phyloP scores from a whole-genome alignment of 768 basidiomycete species.

The Rossbeevera mucosa region DNA sequence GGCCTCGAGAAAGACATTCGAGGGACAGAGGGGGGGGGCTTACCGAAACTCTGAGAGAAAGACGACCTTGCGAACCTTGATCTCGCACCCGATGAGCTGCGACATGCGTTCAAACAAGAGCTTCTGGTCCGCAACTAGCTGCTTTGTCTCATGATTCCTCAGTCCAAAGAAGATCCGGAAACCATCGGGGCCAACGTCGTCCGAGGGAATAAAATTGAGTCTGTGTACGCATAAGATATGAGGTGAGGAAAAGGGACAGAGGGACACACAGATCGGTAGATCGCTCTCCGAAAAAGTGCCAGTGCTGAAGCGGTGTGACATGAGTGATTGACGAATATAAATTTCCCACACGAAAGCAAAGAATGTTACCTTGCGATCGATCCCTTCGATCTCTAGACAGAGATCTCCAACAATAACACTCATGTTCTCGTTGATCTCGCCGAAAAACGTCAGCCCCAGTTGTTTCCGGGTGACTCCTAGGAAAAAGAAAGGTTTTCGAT shows the following conservation, averaged over 20 bases:
- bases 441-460: conserved; percentile 40
- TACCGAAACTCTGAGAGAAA: conserved; percentile 28
- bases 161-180: conserved; percentile 12
- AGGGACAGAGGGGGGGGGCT: background rate
- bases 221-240: background rate
- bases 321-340: background rate
- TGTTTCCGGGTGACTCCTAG: conserved; percentile 35
- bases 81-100: conserved; percentile 24
- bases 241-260: background rate
- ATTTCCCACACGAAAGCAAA: background rate
- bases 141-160: conserved; percentile 8
- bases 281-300: conserved; percentile 20
- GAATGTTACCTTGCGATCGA: conserved; percentile 25
- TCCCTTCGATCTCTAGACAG: conserved; percentile 24
- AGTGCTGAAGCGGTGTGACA: conserved; percentile 13
- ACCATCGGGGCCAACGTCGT: conserved; percentile 21
- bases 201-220: conserved; percentile 10
- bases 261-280: conserved; percentile 3
- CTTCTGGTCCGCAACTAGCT: conserved; percentile 19
- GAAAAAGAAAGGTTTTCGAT: background rate
- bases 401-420: conserved; percentile 35
- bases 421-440: conserved; percentile 33
- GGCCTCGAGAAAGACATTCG: too few relatives aligned
- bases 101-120: conserved; percentile 30
- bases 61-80: conserved; percentile 29